Evolutionary conservation across 306 rosid genomes (phyloP).

Genomic region (Malus sieversii): DNA sequence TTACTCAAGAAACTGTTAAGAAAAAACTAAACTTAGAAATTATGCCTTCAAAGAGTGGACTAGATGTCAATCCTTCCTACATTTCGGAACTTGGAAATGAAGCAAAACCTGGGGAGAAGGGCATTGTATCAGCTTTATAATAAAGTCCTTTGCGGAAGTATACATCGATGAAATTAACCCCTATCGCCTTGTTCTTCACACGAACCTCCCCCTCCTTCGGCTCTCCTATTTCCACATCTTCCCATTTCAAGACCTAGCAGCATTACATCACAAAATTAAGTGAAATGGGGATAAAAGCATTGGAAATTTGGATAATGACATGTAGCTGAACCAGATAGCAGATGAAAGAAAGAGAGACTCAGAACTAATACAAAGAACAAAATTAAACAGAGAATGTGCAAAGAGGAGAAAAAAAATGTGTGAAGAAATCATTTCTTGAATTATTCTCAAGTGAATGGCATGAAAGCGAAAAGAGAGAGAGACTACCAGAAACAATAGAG

Average conservation of each 20-base stretch:
- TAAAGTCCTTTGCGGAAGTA: conserved; percentile 60
- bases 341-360: not conserved
- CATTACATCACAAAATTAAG: conserved; percentile 2
- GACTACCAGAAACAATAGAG: not conserved
- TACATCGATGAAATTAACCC: conserved; percentile 21
- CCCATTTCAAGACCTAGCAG: conserved; percentile 55
- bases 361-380: too few species aligned
- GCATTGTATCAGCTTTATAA: conserved; percentile 46
- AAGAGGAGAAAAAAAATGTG: too few species aligned
- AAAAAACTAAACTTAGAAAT: too few species aligned
- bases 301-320: not conserved
- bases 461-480: not conserved
- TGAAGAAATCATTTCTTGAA: too few species aligned
- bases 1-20: too few species aligned
- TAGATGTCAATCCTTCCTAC: not conserved
- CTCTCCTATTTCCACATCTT: conserved; percentile 68
- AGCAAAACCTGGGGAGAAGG: conserved; percentile 56
- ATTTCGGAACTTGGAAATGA: not conserved
- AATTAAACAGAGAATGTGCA: too few species aligned
- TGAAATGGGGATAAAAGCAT: too few species aligned
- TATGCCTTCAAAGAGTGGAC: not conserved
- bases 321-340: not conserved
- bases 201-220: conserved; percentile 73
- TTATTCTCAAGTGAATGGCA: not conserved
- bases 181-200: conserved; percentile 70